Percentiles rank a stretch among this genome's conserved stretches.
Conservation (phyloP, 768 basidiomycete species). For the Leccinum arenicola region DNA sequence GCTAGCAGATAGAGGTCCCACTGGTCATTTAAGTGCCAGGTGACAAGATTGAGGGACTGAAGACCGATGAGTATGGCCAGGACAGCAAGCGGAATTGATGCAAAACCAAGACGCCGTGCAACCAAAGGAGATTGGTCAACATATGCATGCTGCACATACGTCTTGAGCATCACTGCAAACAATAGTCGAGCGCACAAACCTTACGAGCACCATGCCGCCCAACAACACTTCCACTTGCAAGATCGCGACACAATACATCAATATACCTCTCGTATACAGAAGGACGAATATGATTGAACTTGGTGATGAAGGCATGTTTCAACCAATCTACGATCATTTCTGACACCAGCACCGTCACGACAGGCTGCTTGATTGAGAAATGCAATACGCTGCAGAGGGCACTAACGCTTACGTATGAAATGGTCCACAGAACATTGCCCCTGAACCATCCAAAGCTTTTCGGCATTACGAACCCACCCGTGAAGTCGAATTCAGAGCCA, state of each 20-base stretch:
- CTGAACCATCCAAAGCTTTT: slow-evolving; percentile 83
- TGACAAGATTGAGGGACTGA: slow-evolving; percentile 63
- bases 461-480: slow-evolving; percentile 68
- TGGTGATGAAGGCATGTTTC: slow-evolving; percentile 99
- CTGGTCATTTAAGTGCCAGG: slow-evolving; percentile 34
- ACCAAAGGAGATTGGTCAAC: slow-evolving; percentile 96
- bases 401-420: slow-evolving; percentile 70
- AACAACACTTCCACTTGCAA: slow-evolving; percentile 74
- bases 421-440: slow-evolving; percentile 79
- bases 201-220: slow-evolving; percentile 69
- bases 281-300: slow-evolving; percentile 97
- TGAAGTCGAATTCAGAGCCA: slow-evolving; percentile 82
- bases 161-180: slow-evolving; percentile 4
- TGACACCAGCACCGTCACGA: slow-evolving; percentile 83
- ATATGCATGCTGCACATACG: slow-evolving; percentile 63
- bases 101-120: slow-evolving; percentile 90
- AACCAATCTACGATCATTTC: slow-evolving; percentile 98
- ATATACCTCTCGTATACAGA: slow-evolving; percentile 94
- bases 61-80: slow-evolving; percentile 74
- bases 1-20: slow-evolving; percentile 45
- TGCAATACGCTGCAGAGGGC: background rate
- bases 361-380: slow-evolving; percentile 56
- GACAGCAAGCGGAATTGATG: slow-evolving; percentile 87
- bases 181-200: slow-evolving; percentile 35
- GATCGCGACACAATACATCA: slow-evolving; percentile 92